These are phyloP conservation scores for Brasilioporus rufonigricans DNA, from an alignment of 768 basidiomycete species.

Conservation along the genomic window DNA sequence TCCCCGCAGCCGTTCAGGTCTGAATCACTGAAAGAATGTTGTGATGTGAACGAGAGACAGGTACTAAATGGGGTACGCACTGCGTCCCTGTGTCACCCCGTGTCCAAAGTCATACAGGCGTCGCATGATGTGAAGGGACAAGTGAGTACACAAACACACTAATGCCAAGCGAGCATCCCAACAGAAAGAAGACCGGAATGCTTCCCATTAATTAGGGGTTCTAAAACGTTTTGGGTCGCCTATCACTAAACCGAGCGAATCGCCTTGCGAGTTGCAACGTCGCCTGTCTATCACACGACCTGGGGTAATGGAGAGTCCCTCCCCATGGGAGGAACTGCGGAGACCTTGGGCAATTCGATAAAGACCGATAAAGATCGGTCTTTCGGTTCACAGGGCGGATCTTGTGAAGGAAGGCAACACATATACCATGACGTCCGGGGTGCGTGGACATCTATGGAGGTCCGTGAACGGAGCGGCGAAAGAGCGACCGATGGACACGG, in stretches of 20 bases:
- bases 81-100: constrained; percentile 1
- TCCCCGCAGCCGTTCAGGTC: constrained; percentile 3
- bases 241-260: constrained; percentile 7
- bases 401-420: constrained; percentile 24
- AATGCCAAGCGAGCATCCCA: constrained; percentile 1
- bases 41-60: constrained; percentile 3
- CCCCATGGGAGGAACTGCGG: constrained; percentile 24
- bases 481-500: constrained; percentile 7
- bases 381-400: constrained; percentile 18
- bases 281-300: constrained; percentile 24
- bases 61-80: constrained; percentile 1
- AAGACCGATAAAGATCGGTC: constrained; percentile 15
- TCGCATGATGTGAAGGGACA: constrained; percentile 10
- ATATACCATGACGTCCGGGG: constrained; percentile 16
- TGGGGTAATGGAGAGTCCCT: constrained; percentile 30
- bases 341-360: constrained; percentile 10
- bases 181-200: constrained; percentile 4
- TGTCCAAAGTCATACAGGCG: not conserved
- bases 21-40: constrained; percentile 1
- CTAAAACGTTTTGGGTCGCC: constrained; percentile 1
- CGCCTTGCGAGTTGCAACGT: constrained; percentile 7
- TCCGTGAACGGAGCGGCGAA: constrained; percentile 17
- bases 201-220: constrained; percentile 6
- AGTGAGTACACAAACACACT: not conserved
- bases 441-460: not conserved